A percentile compares a stretch with the other conserved stretches of the same genome.
Conservation (phyloP, 2,329 filamentous ascomycete genomes). For the Penicillium italicum region DNA sequence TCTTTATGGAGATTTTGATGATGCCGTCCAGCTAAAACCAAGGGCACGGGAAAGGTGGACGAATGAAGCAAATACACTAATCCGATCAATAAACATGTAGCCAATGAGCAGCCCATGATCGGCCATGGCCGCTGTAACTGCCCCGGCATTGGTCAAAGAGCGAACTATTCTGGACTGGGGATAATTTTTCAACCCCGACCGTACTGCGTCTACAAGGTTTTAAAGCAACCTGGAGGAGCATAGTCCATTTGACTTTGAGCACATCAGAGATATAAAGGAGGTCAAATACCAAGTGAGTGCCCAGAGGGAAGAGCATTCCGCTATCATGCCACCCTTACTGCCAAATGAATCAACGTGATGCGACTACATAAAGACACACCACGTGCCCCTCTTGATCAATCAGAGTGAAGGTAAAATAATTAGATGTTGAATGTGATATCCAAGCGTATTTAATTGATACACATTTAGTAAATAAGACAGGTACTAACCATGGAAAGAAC, state of each 20-base stretch:
- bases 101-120: slow-evolving; percentile 14
- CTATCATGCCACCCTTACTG: slow-evolving; percentile 5
- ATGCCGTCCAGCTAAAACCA: slow-evolving; percentile 1
- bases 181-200: slow-evolving; percentile 17
- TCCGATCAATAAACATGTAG: slow-evolving; percentile 14
- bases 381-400: slow-evolving; percentile 3
- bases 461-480: not conserved
- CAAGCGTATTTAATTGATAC: not conserved
- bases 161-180: not conserved
- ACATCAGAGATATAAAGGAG: not conserved
- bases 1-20: not conserved
- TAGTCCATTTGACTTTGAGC: not conserved
- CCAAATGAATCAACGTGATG: not conserved
- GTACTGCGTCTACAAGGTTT: slow-evolving; percentile 18
- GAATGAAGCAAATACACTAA: slow-evolving; percentile 16
- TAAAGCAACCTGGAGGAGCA: not conserved
- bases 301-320: not conserved
- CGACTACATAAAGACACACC: slow-evolving; percentile 5
- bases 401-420: not conserved
- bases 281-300: not conserved
- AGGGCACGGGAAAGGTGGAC: not conserved
- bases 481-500: not conserved
- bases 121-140: slow-evolving; percentile 2
- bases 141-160: not conserved
- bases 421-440: not conserved